phyloP scores from a whole-genome alignment of 345 rosid species.

The Linum lewisii region DNA sequence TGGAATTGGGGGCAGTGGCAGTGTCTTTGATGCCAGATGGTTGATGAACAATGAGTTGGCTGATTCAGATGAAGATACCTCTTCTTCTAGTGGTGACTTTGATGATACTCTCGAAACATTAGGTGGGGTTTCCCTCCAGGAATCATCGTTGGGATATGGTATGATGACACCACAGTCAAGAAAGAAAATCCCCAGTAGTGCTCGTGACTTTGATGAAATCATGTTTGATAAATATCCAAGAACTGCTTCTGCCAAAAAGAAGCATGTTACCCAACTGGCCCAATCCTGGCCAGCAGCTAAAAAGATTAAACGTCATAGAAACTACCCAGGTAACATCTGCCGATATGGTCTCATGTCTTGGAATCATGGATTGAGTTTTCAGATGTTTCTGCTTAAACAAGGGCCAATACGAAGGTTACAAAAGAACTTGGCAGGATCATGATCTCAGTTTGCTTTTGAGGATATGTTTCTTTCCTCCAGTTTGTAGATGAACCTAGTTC shows the following conservation, averaged over 20 bases:
- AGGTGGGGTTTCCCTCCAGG: slow-evolving; percentile 55
- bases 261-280: slow-evolving; percentile 37
- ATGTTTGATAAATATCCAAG: slow-evolving; percentile 64
- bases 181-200: slow-evolving; percentile 20
- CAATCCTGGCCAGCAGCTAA: slow-evolving; percentile 63
- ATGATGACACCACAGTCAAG: slow-evolving; percentile 34
- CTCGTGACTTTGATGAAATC: slow-evolving; percentile 52
- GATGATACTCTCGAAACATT: slow-evolving; percentile 45
- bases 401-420: background rate
- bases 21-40: slow-evolving; percentile 48
- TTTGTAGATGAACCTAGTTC: background rate
- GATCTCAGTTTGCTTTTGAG: too few relatives aligned
- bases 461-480: background rate
- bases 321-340: slow-evolving; percentile 49
- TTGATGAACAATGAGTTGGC: slow-evolving; percentile 38
- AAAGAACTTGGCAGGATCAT: background rate
- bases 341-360: slow-evolving; percentile 5
- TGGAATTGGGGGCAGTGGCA: slow-evolving; percentile 74
- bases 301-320: slow-evolving; percentile 50
- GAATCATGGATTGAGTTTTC: slow-evolving; percentile 6
- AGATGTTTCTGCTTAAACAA: background rate
- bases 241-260: slow-evolving; percentile 55
- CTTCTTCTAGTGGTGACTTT: slow-evolving; percentile 36
- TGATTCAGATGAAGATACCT: slow-evolving; percentile 38
- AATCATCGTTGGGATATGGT: slow-evolving; percentile 69